Percentiles rank a stretch among this genome's conserved stretches.
phyloP scores from a whole-genome alignment of 2,329 filamentous ascomycete genomes.

The Penicillium capsulatum region DNA sequence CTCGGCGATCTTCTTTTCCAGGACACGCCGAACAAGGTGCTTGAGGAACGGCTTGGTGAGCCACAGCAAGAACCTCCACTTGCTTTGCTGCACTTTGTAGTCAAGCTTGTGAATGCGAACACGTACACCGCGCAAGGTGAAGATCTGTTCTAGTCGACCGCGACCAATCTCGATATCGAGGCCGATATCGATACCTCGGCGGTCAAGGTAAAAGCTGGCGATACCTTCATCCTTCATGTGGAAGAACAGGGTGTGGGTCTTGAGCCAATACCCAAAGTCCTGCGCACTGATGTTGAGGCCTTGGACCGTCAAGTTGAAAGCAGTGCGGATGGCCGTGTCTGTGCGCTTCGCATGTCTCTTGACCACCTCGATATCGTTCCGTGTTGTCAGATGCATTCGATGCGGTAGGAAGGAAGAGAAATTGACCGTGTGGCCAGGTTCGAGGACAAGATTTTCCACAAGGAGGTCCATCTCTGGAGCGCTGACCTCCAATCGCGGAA shows the following conservation, averaged over 20 bases:
- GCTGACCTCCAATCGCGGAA: slow-evolving; percentile 83
- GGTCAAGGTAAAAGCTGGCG: slow-evolving; percentile 78
- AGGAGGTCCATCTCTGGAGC: slow-evolving; percentile 79
- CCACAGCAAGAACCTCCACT: slow-evolving; percentile 74
- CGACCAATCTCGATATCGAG: slow-evolving; percentile 79
- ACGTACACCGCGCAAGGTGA: slow-evolving; percentile 69
- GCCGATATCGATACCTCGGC: slow-evolving; percentile 79
- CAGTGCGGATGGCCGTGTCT: slow-evolving; percentile 62
- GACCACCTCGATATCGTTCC: slow-evolving; percentile 79
- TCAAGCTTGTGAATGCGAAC: slow-evolving; percentile 84
- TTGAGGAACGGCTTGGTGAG: slow-evolving; percentile 77
- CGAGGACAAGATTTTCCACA: slow-evolving; percentile 83
- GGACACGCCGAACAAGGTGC: slow-evolving; percentile 70
- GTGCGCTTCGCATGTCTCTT: slow-evolving; percentile 68
- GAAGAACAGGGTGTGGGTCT: slow-evolving; percentile 69
- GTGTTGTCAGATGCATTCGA: slow-evolving; percentile 72
- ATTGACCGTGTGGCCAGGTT: slow-evolving; percentile 81
- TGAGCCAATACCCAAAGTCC: slow-evolving; percentile 86
- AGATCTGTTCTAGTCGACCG: slow-evolving; percentile 72
- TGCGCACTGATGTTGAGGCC: slow-evolving; percentile 80
- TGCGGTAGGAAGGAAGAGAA: slow-evolving; percentile 85
- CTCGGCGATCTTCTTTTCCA: slow-evolving; percentile 73
- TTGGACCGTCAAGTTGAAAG: slow-evolving; percentile 72
- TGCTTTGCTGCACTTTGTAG: slow-evolving; percentile 67
- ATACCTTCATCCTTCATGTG: slow-evolving; percentile 78